A percentile compares a stretch with the other conserved stretches of the same genome.
Evolutionary conservation across 805 yeast species (phyloP).

Genomic region (Sungouiella blattae): DNA sequence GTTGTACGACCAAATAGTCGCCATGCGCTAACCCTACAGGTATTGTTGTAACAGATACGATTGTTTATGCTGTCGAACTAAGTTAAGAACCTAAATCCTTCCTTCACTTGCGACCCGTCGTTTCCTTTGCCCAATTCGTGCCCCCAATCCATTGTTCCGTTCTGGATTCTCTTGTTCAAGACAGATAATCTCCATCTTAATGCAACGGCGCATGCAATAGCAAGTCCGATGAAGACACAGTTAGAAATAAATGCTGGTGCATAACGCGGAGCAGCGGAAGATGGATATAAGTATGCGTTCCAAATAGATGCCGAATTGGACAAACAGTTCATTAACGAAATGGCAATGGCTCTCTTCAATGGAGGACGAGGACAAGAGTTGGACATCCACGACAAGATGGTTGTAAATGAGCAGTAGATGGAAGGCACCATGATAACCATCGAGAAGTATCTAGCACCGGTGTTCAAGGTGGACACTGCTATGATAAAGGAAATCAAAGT

Average conservation of each 20-base stretch:
- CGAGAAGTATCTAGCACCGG: slow-evolving; percentile 57
- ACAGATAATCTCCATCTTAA: slow-evolving; percentile 35
- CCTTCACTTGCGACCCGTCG: slow-evolving; percentile 39
- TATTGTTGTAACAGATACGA: too few relatives aligned
- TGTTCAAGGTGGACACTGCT: slow-evolving; percentile 47
- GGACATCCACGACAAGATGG: slow-evolving; percentile 53
- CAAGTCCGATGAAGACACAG: slow-evolving; percentile 42
- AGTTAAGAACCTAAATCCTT: slow-evolving; percentile 42
- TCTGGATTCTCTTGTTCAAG: slow-evolving; percentile 41
- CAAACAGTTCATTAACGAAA: slow-evolving; percentile 54
- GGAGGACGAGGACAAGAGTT: slow-evolving; percentile 57
- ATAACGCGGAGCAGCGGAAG: slow-evolving; percentile 44
- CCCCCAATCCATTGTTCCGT: slow-evolving; percentile 49
- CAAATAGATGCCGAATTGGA: slow-evolving; percentile 56
- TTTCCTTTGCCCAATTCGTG: slow-evolving; percentile 45
- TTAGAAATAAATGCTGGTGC: slow-evolving; percentile 46
- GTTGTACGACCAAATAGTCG: slow-evolving; percentile 9
- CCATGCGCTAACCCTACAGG: background rate
- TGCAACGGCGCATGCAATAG: slow-evolving; percentile 37
- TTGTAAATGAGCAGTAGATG: slow-evolving; percentile 51
- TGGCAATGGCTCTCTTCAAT: slow-evolving; percentile 54
- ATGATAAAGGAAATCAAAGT: slow-evolving; percentile 47
- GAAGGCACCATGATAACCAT: slow-evolving; percentile 60
- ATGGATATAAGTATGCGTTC: slow-evolving; percentile 51
- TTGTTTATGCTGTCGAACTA: too few relatives aligned